Conservation (phyloP, 768 basidiomycete species). For the Lentinula boryana region DNA sequence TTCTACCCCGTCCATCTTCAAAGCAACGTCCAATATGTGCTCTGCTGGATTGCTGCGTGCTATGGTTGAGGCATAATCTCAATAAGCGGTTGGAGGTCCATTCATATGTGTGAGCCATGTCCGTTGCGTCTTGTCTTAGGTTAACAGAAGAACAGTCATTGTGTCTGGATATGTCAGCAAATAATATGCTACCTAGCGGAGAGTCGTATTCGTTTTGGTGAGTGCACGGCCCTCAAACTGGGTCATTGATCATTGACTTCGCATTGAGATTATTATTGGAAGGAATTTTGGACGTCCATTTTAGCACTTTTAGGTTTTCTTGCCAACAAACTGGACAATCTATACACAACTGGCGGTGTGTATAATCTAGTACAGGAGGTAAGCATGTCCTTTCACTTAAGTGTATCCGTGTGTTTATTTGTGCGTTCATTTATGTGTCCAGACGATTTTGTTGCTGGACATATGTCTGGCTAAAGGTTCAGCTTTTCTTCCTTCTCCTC, state of each 20-base stretch:
- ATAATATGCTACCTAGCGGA: slow-evolving; percentile 53
- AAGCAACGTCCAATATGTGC: slow-evolving; percentile 47
- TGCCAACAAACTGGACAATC: slow-evolving; percentile 43
- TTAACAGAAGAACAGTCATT: slow-evolving; percentile 32
- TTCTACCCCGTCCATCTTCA: slow-evolving; percentile 33
- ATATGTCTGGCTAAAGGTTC: slow-evolving; percentile 48
- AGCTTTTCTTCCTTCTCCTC: slow-evolving; percentile 44
- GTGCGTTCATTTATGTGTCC: neutral
- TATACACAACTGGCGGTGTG: slow-evolving; percentile 47
- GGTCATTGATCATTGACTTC: neutral
- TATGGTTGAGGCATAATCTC: slow-evolving; percentile 69
- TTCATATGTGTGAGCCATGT: slow-evolving; percentile 44
- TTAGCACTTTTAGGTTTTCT: slow-evolving; percentile 51
- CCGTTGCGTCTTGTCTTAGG: neutral
- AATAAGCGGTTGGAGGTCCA: slow-evolving; percentile 54
- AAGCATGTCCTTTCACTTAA: slow-evolving; percentile 7
- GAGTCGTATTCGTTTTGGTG: slow-evolving; percentile 49
- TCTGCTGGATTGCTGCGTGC: slow-evolving; percentile 59
- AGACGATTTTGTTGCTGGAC: slow-evolving; percentile 52
- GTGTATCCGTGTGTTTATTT: neutral
- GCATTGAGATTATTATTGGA: slow-evolving; percentile 56
- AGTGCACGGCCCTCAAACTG: slow-evolving; percentile 11
- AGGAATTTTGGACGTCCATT: slow-evolving; percentile 55
- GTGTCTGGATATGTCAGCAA: slow-evolving; percentile 48
- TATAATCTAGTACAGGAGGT: slow-evolving; percentile 53